Base-by-base conservation (phyloP, 2,329 filamentous ascomycete genomes). In the Scytalidium lignicola region DNA sequence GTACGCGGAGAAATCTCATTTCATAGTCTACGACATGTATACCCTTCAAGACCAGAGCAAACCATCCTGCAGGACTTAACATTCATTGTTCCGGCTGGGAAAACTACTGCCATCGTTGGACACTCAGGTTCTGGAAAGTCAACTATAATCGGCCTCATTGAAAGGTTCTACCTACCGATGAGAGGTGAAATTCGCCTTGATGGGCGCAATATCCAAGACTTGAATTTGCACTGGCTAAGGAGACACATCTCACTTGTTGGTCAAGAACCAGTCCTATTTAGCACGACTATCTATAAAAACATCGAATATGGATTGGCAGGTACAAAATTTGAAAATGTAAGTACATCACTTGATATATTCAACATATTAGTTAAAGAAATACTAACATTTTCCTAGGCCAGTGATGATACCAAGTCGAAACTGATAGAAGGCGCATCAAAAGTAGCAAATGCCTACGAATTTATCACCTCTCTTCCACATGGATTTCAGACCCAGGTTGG, bases 391-490 rank as follows among this genome's bases (percentile, higher is more conserved):
- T 26, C 10, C 10, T 26, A 37, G 32, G 32, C 32, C 41, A 70
- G 75, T 3, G 78, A 84, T 26, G 85, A 90, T 46, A 79, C 80
- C 61, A 81, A 88, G 49, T 77, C 70, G 46, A 79, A 85, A 48
- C 74, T 91, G 12, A 80, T 96, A 29, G 75, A 86, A 45, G 79
- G 87, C 28, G 92, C 92, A 8, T 89, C 91, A 15, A 86, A 81
- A 65, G 91, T 86, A 74, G 87, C 91, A 10, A 95, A 96, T 58
- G 91, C 91, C 1, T 90, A 96, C 64, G 90, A 95, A 57, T 96
- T 96, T 63, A 85, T 97, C 56, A 79, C 73, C 8, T 68, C 76
- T 10, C 78, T 96, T 1, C 90, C 91, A 26, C 12, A 52, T 52
- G 18, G 49, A 21, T 41, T 49, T 50, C 39, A 49, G 41, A 19